Conservation (phyloP, 176 grass and related monocot genomes). For the Poa annua region DNA sequence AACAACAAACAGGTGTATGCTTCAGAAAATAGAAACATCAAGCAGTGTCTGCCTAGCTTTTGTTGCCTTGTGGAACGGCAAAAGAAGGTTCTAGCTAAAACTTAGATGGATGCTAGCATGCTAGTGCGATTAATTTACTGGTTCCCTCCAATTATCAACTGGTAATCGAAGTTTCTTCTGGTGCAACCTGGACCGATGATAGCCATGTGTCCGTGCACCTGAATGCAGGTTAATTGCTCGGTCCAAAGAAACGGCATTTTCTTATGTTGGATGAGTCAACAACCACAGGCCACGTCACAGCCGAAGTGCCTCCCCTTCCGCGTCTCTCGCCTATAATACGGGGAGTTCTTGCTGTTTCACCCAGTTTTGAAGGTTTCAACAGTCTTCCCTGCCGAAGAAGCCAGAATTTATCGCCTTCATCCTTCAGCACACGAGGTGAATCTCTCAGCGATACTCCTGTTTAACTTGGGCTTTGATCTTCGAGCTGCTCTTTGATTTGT, state of each 20-base stretch:
- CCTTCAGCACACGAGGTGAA: background rate
- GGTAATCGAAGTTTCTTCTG: background rate
- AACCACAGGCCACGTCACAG: background rate
- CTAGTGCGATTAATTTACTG: background rate
- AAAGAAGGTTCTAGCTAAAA: background rate
- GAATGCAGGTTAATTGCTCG: background rate
- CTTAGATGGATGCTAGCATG: background rate
- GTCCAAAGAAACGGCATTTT: slow-evolving; percentile 38
- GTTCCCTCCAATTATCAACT: background rate
- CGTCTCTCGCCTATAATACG: background rate
- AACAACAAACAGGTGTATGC: background rate
- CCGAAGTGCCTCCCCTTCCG: slow-evolving; percentile 27
- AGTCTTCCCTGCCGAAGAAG: background rate
- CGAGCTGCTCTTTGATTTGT: background rate
- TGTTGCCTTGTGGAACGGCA: background rate
- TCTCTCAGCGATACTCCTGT: background rate
- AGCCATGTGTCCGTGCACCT: slow-evolving; percentile 1
- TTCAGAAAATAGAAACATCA: background rate
- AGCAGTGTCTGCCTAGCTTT: background rate
- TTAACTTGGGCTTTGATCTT: background rate
- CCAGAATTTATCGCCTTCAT: background rate
- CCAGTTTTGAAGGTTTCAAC: background rate
- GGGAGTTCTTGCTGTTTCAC: background rate
- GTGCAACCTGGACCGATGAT: slow-evolving; percentile 4
- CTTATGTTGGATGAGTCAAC: background rate